A percentile compares a stretch with the other conserved stretches of the same genome.
phyloP scores from a whole-genome alignment of 495 filamentous ascomycete species.

The Oidiodendron maius region DNA sequence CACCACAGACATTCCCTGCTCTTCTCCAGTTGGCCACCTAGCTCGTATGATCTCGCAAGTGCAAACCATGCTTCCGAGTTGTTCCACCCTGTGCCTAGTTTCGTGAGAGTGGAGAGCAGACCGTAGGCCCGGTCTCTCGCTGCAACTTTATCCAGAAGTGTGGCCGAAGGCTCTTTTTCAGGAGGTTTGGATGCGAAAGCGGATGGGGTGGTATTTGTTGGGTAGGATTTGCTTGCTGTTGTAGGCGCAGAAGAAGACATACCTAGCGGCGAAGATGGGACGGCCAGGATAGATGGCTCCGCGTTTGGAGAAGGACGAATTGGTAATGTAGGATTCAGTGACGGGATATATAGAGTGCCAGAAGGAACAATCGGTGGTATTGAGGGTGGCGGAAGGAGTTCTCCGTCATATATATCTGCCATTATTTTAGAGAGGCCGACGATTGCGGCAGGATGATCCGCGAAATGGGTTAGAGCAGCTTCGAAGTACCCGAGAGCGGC shows the following conservation, averaged over 20 bases:
- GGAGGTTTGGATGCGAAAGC: conserved; percentile 5
- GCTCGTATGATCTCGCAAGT: conserved; percentile 79
- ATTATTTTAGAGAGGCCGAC: conserved; percentile 79
- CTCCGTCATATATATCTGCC: conserved; percentile 76
- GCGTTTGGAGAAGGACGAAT: background rate
- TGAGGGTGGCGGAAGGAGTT: conserved; percentile 40
- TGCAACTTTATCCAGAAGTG: conserved; percentile 68
- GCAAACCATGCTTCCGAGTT: conserved; percentile 90
- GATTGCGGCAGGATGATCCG: conserved; percentile 73
- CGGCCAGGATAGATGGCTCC: conserved; percentile 1
- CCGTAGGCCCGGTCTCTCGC: conserved; percentile 82
- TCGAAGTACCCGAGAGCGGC: conserved; percentile 71
- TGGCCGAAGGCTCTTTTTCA: conserved; percentile 11
- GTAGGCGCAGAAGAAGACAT: conserved; percentile 4
- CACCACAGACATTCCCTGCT: conserved; percentile 74
- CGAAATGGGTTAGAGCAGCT: conserved; percentile 64
- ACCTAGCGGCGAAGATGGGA: conserved; percentile 15
- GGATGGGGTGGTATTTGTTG: background rate
- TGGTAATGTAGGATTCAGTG: conserved; percentile 1
- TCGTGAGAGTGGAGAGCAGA: conserved; percentile 73
- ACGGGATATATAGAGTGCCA: conserved; percentile 10
- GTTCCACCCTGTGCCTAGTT: conserved; percentile 86
- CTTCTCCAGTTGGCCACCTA: conserved; percentile 74
- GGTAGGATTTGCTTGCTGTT: background rate
- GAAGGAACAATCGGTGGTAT: conserved; percentile 15